Evolutionary conservation across 345 rosid species (phyloP).

Genomic region (Brassica rapa): DNA sequence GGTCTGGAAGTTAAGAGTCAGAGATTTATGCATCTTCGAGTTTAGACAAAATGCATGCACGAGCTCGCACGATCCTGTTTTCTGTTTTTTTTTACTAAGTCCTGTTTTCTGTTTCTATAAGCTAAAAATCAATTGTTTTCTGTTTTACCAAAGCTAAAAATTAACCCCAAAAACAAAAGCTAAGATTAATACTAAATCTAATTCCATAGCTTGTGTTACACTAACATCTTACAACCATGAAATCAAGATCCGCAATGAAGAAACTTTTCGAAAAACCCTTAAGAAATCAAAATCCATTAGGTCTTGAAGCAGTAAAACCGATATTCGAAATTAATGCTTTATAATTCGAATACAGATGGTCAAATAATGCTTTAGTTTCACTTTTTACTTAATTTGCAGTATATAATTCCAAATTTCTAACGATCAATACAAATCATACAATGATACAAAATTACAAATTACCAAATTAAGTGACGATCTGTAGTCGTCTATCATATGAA

Average conservation of each 20-base stretch:
- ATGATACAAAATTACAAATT: no score
- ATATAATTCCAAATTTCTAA: background rate
- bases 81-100: no score
- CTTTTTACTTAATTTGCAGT: background rate
- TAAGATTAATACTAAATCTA: background rate
- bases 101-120: background rate
- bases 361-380: background rate
- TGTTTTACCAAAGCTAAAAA: background rate
- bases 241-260: no score
- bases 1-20: conserved; percentile 7
- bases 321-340: background rate
- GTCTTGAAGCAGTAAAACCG: background rate
- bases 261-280: background rate
- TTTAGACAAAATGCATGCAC: conserved; percentile 28
- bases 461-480: background rate
- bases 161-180: background rate
- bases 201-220: background rate
- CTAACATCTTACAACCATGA: background rate
- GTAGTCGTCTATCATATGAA: background rate
- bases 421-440: no score
- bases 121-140: background rate
- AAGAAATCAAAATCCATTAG: background rate
- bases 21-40: conserved; percentile 22
- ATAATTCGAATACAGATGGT: background rate
- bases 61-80: conserved; percentile 27